These are phyloP conservation scores for Smallanthus sonchifolius DNA, from an alignment of 129 eudicot species.

Conservation along the genomic window DNA sequence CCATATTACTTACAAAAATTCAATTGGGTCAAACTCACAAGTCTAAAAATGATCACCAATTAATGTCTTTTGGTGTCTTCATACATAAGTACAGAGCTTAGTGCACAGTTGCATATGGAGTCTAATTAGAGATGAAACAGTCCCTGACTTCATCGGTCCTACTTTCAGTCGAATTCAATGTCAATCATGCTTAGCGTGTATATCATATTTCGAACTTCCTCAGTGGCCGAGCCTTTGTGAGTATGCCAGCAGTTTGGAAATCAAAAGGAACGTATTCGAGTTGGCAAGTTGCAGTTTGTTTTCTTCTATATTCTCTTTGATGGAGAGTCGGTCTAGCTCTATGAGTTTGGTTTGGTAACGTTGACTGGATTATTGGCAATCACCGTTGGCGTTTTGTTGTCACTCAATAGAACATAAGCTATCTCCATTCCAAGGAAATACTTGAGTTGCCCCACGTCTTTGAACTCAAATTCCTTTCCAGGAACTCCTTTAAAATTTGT, in stretches of 20 bases:
- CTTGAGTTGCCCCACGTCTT: not conserved
- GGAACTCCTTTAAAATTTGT: not conserved
- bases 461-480: not conserved
- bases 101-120: not conserved
- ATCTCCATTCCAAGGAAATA: not conserved
- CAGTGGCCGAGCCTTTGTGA: no score
- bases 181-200: no score
- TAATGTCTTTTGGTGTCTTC: not conserved
- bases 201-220: no score
- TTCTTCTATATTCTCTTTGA: no score
- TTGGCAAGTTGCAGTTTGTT: no score
- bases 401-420: not conserved
- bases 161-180: not conserved
- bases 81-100: not conserved
- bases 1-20: not conserved
- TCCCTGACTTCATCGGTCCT: not conserved
- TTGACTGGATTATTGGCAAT: no score
- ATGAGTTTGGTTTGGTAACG: no score
- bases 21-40: not conserved
- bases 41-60: not conserved
- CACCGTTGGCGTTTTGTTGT: no score
- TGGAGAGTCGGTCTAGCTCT: no score
- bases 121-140: not conserved
- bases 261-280: no score
- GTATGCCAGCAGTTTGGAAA: no score